Evolutionary conservation across 1,284 basidiomycete species (phyloP).

Genomic region (Grifola frondosa): DNA sequence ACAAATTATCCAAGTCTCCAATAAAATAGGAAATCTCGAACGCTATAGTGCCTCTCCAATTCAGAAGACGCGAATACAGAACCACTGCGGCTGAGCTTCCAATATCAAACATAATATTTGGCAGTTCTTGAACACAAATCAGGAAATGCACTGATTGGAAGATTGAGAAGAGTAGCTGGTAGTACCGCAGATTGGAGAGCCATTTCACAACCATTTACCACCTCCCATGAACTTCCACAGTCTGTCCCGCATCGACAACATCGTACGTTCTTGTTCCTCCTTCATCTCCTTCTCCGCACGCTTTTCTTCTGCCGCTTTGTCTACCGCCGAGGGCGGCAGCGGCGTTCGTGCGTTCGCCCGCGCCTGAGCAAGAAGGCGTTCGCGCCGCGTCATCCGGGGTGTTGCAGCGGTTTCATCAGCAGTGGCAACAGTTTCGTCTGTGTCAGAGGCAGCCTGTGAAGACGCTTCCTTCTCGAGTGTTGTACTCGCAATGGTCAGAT

Average conservation of each 20-base stretch:
- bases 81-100: no score
- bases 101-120: no score
- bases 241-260: slow-evolving; percentile 23
- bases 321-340: slow-evolving; percentile 11
- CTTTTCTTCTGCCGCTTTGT: slow-evolving; percentile 10
- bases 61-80: no score
- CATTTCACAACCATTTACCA: slow-evolving; percentile 14
- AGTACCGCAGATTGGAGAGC: no score
- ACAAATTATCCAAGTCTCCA: no score
- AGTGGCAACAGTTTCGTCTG: background rate
- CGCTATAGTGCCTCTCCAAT: no score
- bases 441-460: background rate
- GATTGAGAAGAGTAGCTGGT: no score
- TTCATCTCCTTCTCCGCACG: slow-evolving; percentile 7
- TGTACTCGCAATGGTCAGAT: background rate
- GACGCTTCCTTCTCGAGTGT: background rate
- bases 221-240: slow-evolving; percentile 30
- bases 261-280: slow-evolving; percentile 13
- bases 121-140: no score
- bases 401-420: background rate
- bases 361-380: slow-evolving; percentile 30
- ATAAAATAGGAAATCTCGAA: no score
- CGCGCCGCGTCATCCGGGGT: slow-evolving; percentile 12
- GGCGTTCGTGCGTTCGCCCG: slow-evolving; percentile 27
- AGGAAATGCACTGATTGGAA: no score